These are phyloP conservation scores for Pelomyxa schiedti DNA, from an alignment of 78 protist species.

Conservation along the genomic window DNA sequence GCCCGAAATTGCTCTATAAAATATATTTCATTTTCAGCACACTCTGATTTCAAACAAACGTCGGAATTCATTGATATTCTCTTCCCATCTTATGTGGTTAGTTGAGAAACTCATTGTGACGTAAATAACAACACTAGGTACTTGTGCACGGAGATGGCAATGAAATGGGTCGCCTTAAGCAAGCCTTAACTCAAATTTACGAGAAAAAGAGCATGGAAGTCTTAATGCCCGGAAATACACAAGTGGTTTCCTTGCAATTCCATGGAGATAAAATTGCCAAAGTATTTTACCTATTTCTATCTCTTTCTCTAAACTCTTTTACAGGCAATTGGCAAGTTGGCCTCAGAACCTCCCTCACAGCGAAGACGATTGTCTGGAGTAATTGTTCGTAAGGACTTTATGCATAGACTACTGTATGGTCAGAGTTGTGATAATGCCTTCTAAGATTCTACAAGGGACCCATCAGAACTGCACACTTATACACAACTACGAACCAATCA, in stretches of 20 bases:
- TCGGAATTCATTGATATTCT: constrained; percentile 65
- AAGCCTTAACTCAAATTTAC: constrained; percentile 25
- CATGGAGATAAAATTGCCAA: constrained; percentile 32
- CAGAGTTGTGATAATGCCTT: no score
- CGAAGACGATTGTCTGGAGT: constrained; percentile 19
- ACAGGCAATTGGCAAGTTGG: constrained; percentile 19
- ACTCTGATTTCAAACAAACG: constrained; percentile 82
- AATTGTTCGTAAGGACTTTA: constrained; percentile 43
- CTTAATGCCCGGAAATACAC: constrained; percentile 33
- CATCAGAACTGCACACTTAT: constrained; percentile 24
- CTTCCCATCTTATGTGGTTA: constrained; percentile 52
- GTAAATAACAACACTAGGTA: constrained; percentile 10
- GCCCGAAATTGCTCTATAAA: constrained; percentile 42
- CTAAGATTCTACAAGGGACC: no score
- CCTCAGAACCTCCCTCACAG: constrained; percentile 8
- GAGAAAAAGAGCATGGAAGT: constrained; percentile 12
- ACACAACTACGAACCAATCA: constrained; percentile 31
- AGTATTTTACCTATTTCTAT: background rate
- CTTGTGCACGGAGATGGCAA: constrained; percentile 85
- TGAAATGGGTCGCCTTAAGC: constrained; percentile 59
- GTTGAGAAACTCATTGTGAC: background rate
- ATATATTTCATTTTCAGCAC: constrained; percentile 86
- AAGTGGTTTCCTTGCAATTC: constrained; percentile 23
- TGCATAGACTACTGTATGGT: constrained; percentile 27
- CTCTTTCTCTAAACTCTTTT: background rate